Base-by-base conservation (phyloP, 192 early-diverging fungal genomes). In the Geranomyces michiganensis region DNA sequence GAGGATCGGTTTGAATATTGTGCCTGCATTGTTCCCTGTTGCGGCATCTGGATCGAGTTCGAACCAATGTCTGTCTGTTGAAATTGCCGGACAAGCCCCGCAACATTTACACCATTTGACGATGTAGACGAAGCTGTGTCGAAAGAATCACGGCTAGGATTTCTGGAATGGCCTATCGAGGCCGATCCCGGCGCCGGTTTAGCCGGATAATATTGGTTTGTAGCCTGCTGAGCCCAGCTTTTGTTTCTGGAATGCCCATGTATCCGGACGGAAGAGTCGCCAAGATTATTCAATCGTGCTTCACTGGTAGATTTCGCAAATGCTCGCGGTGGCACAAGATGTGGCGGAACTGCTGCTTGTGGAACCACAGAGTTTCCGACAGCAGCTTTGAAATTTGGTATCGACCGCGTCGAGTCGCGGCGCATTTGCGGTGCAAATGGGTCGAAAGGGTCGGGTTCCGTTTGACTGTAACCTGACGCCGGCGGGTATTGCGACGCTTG, bases 161-260 rank as follows among this genome's bases (percentile, higher is more conserved):
- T 49, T 41, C 49, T 17, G 17, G 53, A 67, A 55, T 67, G 66
- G 22, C 31, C 31, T 6, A 32, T 31, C 22, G 62, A 64, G n/a
- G n/a, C 41, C 5, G 62, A 67, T 17, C 17, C 14, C 48, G 48
- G 66, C 5, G 63, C 15, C 8, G 24, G 53, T 31, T 67, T 21
- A 14, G 0, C 32, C 8, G 2, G 44, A 17, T 65, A 24, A 22
- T 65, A 47, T 43, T 30, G 21, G 45, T 46, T 19, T 8, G 63
- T 22, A n/a, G 24, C 24, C 66, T 26, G 14, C 51, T 72, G 70
- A 8, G 70, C 70, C 70, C 70, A 72, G 45, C 46, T 53, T 51
- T 72, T 72, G 36, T 72, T 72, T 48, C 70, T 36, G 2, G 70
- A 72, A 46, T 72, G 70, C 15, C 70, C 70, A 21, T 72, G 70